A percentile compares a stretch with the other conserved stretches of the same genome.
Evolutionary conservation across 805 yeast genomes (phyloP).

Genomic region (Metschnikowia proteae): DNA sequence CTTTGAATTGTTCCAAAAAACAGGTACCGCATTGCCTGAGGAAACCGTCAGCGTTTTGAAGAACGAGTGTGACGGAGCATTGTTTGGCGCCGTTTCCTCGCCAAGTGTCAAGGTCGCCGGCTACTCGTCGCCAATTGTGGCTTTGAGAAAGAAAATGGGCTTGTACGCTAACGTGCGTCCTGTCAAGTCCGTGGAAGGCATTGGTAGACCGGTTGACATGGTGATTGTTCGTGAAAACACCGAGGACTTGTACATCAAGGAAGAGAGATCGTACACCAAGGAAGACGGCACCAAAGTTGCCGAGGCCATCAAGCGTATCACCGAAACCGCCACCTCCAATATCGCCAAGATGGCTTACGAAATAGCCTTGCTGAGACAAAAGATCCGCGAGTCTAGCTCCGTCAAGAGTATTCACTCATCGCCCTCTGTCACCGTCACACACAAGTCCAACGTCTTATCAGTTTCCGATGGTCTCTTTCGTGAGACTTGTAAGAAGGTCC

Average conservation of each 20-base stretch:
- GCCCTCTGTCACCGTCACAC: slow-evolving; percentile 86
- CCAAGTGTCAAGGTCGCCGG: slow-evolving; percentile 94
- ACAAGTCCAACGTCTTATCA: slow-evolving; percentile 92
- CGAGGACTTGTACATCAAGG: slow-evolving; percentile 94
- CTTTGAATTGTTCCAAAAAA: slow-evolving; percentile 84
- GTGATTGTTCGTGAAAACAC: slow-evolving; percentile 98
- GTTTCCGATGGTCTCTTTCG: slow-evolving; percentile 95
- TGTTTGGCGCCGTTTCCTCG: slow-evolving; percentile 95
- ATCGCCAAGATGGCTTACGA: slow-evolving; percentile 91
- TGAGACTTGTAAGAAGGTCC: slow-evolving; percentile 69
- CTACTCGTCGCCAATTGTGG: slow-evolving; percentile 97
- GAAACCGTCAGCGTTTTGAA: slow-evolving; percentile 78
- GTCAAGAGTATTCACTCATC: slow-evolving; percentile 31
- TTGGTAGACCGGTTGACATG: slow-evolving; percentile 90
- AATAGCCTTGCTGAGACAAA: slow-evolving; percentile 88
- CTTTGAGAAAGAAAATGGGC: slow-evolving; percentile 93
- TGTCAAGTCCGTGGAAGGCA: slow-evolving; percentile 85
- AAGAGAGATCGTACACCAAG: slow-evolving; percentile 71
- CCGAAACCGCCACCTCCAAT: slow-evolving; percentile 79
- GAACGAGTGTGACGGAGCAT: slow-evolving; percentile 89
- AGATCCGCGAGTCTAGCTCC: slow-evolving; percentile 60
- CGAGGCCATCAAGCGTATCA: slow-evolving; percentile 95
- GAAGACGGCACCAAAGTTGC: slow-evolving; percentile 87
- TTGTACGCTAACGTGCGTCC: slow-evolving; percentile 97
- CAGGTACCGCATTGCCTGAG: slow-evolving; percentile 96